A percentile compares a stretch with the other conserved stretches of the same genome.
phyloP scores from a whole-genome alignment of 176 grass and related monocot genomes.

The Aegilops sharonensis region DNA sequence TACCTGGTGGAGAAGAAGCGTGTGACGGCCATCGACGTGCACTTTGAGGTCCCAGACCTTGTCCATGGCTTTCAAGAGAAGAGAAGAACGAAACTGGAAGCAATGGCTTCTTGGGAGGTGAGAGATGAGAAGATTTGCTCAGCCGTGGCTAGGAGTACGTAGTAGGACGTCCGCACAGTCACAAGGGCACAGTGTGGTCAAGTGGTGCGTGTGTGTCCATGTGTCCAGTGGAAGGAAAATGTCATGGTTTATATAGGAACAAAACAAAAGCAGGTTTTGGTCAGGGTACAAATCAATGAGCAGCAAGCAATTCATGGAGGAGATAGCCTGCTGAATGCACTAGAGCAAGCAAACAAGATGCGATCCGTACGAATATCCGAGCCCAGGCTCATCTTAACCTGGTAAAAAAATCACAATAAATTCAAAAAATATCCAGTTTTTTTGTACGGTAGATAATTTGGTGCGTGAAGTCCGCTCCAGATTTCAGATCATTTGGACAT shows the following conservation, averaged over 20 bases:
- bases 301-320: neutral
- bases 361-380: too few relatives aligned
- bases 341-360: slow-evolving; percentile 31
- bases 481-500: too few relatives aligned
- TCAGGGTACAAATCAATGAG: slow-evolving; percentile 28
- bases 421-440: too few relatives aligned
- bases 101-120: slow-evolving; percentile 19
- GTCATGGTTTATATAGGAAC: slow-evolving; percentile 31
- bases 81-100: too few relatives aligned
- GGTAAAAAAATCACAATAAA: too few relatives aligned
- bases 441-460: too few relatives aligned
- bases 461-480: too few relatives aligned
- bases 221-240: slow-evolving; percentile 30
- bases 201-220: slow-evolving; percentile 27
- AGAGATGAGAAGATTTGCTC: too few relatives aligned
- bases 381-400: too few relatives aligned
- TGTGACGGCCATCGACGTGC: slow-evolving; percentile 79
- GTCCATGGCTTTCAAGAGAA: slow-evolving; percentile 51
- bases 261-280: slow-evolving; percentile 39
- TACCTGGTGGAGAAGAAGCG: slow-evolving; percentile 88
- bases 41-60: slow-evolving; percentile 86
- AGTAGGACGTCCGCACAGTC: slow-evolving; percentile 14
- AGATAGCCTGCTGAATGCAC: slow-evolving; percentile 26
- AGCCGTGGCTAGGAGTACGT: too few relatives aligned
- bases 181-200: slow-evolving; percentile 42